Conservation (phyloP, 2,329 filamentous ascomycete species). For the Massarina eburnea region DNA sequence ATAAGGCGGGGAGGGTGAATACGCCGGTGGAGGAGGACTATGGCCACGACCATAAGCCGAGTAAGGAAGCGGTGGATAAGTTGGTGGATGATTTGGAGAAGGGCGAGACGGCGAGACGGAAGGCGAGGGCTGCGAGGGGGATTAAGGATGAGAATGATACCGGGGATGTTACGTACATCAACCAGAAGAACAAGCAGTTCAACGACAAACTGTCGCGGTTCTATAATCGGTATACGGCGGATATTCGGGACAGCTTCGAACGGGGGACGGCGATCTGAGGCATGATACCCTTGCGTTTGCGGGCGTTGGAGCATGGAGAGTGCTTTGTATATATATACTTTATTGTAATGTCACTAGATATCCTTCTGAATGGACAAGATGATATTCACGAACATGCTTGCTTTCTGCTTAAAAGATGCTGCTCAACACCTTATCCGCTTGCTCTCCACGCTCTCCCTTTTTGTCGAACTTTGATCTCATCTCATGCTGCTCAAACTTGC, state of each 20-base stretch:
- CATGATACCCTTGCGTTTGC: slow-evolving; percentile 28
- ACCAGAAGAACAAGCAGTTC: slow-evolving; percentile 99
- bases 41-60: slow-evolving; percentile 83
- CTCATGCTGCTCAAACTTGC: slow-evolving; percentile 68
- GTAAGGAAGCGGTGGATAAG: slow-evolving; percentile 82
- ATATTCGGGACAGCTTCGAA: slow-evolving; percentile 97
- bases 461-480: slow-evolving; percentile 46
- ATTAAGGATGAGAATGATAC: slow-evolving; percentile 71
- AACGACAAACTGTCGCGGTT: slow-evolving; percentile 95
- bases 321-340: slow-evolving; percentile 2
- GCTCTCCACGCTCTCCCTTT: slow-evolving; percentile 34
- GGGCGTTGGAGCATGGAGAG: background rate
- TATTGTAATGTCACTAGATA: too few relatives aligned
- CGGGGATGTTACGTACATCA: slow-evolving; percentile 96
- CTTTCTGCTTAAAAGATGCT: slow-evolving; percentile 37
- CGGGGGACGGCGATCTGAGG: slow-evolving; percentile 86
- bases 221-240: slow-evolving; percentile 97
- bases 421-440: slow-evolving; percentile 38
- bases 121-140: slow-evolving; percentile 81
- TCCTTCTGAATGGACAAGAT: too few relatives aligned
- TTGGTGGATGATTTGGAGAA: slow-evolving; percentile 84
- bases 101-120: slow-evolving; percentile 82
- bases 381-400: background rate
- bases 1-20: slow-evolving; percentile 88
- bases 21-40: slow-evolving; percentile 80